phyloP scores from a whole-genome alignment of 2,329 filamentous ascomycete genomes.

The Diplodia corticola region DNA sequence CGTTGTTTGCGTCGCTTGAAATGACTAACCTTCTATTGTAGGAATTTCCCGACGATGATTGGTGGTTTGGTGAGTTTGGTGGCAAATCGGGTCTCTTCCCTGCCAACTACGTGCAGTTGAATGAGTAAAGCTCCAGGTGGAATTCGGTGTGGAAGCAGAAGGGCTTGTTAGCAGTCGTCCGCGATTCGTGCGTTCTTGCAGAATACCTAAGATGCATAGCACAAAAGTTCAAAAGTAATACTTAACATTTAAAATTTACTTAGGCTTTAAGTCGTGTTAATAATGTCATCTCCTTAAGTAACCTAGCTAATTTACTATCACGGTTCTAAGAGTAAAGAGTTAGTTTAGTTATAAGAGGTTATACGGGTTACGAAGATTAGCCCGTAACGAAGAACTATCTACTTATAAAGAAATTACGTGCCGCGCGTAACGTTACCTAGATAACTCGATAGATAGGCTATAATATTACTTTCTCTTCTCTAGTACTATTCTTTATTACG shows the following conservation, averaged over 20 bases:
- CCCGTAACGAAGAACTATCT: too few relatives aligned
- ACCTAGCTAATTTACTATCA: too few relatives aligned
- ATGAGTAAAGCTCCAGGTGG: constrained; percentile 37
- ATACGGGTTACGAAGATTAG: too few relatives aligned
- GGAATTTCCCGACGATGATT: constrained; percentile 98
- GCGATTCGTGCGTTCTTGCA: neutral
- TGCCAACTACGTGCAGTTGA: constrained; percentile 52
- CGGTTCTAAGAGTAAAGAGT: too few relatives aligned
- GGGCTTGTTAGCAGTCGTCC: neutral
- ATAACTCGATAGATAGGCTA: too few relatives aligned
- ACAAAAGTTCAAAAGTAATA: constrained; percentile 3
- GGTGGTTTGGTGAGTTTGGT: constrained; percentile 90
- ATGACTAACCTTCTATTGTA: constrained; percentile 34
- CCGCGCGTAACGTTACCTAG: too few relatives aligned
- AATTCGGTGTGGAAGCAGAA: neutral
- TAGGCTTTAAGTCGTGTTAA: neutral
- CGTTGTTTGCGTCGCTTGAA: neutral
- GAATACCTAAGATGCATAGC: constrained; percentile 13
- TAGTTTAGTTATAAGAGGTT: too few relatives aligned
- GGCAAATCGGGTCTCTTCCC: constrained; percentile 81
- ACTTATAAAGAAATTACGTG: too few relatives aligned
- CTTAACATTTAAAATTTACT: neutral
- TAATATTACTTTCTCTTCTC: too few relatives aligned
- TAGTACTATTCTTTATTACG: too few relatives aligned
- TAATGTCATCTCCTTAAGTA: too few relatives aligned